Evolutionary conservation across 108 stramenopile species (phyloP).

Genomic region (Nitzschia sp.): DNA sequence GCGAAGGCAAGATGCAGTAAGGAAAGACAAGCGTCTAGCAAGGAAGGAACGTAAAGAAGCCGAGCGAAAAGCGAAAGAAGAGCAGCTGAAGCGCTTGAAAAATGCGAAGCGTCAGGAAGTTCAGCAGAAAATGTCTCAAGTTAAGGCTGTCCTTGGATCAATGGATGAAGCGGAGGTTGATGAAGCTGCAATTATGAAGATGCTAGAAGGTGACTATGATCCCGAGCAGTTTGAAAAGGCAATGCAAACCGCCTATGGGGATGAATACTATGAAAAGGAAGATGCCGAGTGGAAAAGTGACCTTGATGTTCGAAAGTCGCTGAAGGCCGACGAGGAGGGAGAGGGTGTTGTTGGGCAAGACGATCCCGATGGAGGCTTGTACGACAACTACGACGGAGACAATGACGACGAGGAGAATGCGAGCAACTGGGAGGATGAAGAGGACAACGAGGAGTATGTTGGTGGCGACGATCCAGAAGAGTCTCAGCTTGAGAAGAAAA

Average conservation of each 20-base stretch:
- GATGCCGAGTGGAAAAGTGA: conserved; percentile 86
- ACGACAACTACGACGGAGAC: conserved; percentile 53
- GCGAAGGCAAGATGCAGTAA: conserved; percentile 90
- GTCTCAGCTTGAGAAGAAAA: conserved; percentile 67
- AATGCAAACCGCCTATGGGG: conserved; percentile 90
- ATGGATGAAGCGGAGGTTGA: conserved; percentile 44
- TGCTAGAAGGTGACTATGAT: conserved; percentile 97
- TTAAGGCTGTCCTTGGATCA: conserved; percentile 78
- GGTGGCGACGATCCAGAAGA: conserved; percentile 45
- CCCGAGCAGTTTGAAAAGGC: conserved; percentile 87
- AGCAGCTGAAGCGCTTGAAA: conserved; percentile 91
- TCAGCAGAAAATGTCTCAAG: conserved; percentile 72
- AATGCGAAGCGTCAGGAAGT: conserved; percentile 95
- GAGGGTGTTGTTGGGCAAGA: conserved; percentile 56
- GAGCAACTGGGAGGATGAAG: conserved; percentile 55
- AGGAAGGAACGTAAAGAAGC: conserved; percentile 92
- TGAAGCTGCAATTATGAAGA: conserved; percentile 73
- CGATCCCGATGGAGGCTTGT: conserved; percentile 66
- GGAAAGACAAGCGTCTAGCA: conserved; percentile 84
- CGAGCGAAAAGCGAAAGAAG: conserved; percentile 93
- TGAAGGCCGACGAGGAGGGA: conserved; percentile 57
- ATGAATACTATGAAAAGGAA: conserved; percentile 91
- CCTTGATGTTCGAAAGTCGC: conserved; percentile 63
- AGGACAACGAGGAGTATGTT: conserved; percentile 55
- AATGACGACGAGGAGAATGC: conserved; percentile 46